Base-by-base conservation (phyloP, 164 flowering plant genomes). In the Annona squamosa region DNA sequence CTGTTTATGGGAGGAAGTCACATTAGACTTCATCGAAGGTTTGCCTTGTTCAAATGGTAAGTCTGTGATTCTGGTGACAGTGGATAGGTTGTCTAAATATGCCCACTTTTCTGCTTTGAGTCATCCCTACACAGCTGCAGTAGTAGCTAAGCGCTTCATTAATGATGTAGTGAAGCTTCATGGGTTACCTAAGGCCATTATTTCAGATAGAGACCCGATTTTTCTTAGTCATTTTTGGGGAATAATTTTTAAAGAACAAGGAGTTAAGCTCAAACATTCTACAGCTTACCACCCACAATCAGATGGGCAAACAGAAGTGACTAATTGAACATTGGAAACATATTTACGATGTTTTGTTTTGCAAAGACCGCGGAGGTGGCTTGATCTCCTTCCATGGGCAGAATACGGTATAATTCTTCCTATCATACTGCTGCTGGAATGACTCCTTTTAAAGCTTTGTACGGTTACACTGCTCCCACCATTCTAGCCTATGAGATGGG, bases 381-480 rank as follows among this genome's bases (percentile, higher is more conserved):
- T n/a, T 3, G 17, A 47, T 61, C 65, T 68, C 4, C 68, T 62
- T 42, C 16, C 73, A 6, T 75, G 69, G 70, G 74, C 44, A 2
- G 42, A 71, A 47, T 71, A 4, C 5, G 61, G 43, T 69, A 69
- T 42, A 63, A 70, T 61, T 63, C 44, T 2, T n/a, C 68, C 41
- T 45, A 17, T 41, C 68, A 73, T 45, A n/a, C 46, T 1, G 59
- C 75, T 46, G 66, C 70, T 42, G 13, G 66, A 19, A 73, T 73
- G 70, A 65, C 75, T 16, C 69, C 75, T 4, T 65, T 10, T 42
- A 70, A 73, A 66, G 70, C 64, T 12, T 46, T 73, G 26, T 66
- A 73, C 4, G 70, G 75, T 10, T 46, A 48, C 3, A 18, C 70
- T 3, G 67, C 71, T 9, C 78, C 70, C 17, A 4, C 16, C 12